A percentile compares a stretch with the other conserved stretches of the same genome.
These are phyloP conservation scores for Mycotypha africana DNA, from an alignment of 371 early-diverging fungal genomes.

Conservation along the genomic window DNA sequence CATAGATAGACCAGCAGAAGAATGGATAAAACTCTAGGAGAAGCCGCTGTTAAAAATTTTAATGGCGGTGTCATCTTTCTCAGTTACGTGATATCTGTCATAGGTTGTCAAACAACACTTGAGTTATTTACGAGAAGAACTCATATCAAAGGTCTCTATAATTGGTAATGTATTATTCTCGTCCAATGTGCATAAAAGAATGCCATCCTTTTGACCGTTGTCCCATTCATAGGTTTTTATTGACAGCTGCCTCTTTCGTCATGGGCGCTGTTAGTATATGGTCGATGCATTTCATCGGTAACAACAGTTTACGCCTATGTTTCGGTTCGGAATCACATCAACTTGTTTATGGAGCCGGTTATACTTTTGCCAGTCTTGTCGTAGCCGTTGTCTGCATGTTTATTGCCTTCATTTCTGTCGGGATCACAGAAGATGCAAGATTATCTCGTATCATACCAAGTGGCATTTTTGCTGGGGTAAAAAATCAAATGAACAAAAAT, in stretches of 20 bases:
- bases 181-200: no score
- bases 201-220: no score
- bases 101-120: constrained; percentile 22
- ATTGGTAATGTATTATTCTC: constrained; percentile 11
- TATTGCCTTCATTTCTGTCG: constrained; percentile 36
- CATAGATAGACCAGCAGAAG: no score
- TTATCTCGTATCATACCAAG: constrained; percentile 30
- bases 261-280: constrained; percentile 45
- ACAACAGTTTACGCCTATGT: constrained; percentile 29
- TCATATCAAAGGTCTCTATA: constrained; percentile 19
- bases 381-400: constrained; percentile 37
- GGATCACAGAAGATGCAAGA: constrained; percentile 33
- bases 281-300: constrained; percentile 51
- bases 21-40: no score
- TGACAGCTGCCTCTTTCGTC: constrained; percentile 26
- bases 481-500: no score
- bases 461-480: constrained; percentile 41
- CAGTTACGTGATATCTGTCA: constrained; percentile 21
- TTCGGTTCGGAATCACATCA: constrained; percentile 14
- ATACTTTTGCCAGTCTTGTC: constrained; percentile 33
- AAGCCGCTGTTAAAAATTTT: constrained; percentile 8
- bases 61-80: constrained; percentile 19
- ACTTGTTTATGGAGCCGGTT: constrained; percentile 31
- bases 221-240: constrained; percentile 29
- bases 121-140: constrained; percentile 24